Base-by-base conservation (phyloP, 495 filamentous ascomycete genomes). In the Tuber magnatum region DNA sequence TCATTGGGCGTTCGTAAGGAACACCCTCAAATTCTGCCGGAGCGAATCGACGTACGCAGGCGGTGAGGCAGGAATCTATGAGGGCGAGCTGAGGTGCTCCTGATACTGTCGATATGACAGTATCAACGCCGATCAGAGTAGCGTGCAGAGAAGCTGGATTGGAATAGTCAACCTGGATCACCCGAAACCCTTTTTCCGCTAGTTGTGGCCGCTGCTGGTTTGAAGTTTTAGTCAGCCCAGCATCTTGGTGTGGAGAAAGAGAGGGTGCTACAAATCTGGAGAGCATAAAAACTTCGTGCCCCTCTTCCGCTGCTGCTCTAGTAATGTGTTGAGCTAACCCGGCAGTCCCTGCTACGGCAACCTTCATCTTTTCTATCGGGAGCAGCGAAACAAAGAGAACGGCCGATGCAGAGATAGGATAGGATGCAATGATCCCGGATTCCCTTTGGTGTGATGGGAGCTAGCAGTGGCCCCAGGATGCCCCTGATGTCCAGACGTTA, bases 1-100 rank as follows among this genome's bases (percentile, higher is more conserved):
- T 79, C 46, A 82, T 71, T 82, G 81, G 78, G 82, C 85, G 84
- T 24, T 84, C 78, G n/a, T 76, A 77, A 24, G 86, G 86, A 10
- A 81, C 80, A 4, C 91, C 91, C 84, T 93, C 91, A 73, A 92
- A 93, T 78, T 93, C 91, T 4, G 91, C 91, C 20, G 91, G 91
- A 24, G 90, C 89, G 80, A 93, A 93, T 35, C 89, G 86, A 39
- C 87, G 86, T 14, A 93, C 91, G n/a, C 87, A 82, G 22, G 87
- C 88, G 43, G 85, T 83, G 41, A 90, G 86, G 14, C 91, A 91
- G 1, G 91, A 91, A 77, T 92, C 88, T 80, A 93, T 93, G 28
- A 93, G 87, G 79, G 89, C 87, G 76, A 92, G 85, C 78, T 93
- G 91, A 41, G 89, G 85, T 71, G 80, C 83, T 48, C 89, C 88